A percentile compares a stretch with the other conserved stretches of the same genome.
Evolutionary conservation across 2,329 filamentous ascomycete genomes (phyloP).

Genomic region (Aspergillus sp.): DNA sequence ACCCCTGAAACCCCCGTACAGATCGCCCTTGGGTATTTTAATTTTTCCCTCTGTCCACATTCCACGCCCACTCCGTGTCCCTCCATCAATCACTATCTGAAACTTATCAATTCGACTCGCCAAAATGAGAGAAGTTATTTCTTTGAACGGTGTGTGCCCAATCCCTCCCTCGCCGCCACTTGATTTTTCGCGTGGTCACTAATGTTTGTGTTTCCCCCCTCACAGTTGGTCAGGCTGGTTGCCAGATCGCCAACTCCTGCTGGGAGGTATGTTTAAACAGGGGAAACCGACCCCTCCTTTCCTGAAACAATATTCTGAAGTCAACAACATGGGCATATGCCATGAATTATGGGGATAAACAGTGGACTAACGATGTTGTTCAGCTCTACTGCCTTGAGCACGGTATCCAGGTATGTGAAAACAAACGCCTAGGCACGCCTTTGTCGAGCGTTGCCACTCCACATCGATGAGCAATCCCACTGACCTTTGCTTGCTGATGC

Average conservation of each 20-base stretch:
- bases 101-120: conserved; percentile 29
- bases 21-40: conserved; percentile 31
- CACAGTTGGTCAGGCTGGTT: conserved; percentile 98
- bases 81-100: conserved; percentile 21
- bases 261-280: conserved; percentile 81
- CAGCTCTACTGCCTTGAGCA: conserved; percentile 99
- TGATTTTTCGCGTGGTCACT: conserved; percentile 29
- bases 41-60: conserved; percentile 34
- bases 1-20: conserved; percentile 31
- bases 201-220: conserved; percentile 19
- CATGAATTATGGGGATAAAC: conserved; percentile 13
- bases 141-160: conserved; percentile 82
- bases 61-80: conserved; percentile 16
- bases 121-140: conserved; percentile 99
- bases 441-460: neutral
- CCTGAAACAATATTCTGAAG: conserved; percentile 5
- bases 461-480: conserved; percentile 13
- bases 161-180: conserved; percentile 9
- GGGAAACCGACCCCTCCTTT: conserved; percentile 7
- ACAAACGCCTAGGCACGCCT: neutral
- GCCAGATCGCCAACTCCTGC: conserved; percentile 99
- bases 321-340: neutral
- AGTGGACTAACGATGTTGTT: conserved; percentile 36
- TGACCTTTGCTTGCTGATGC: conserved; percentile 18
- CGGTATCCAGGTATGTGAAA: conserved; percentile 83